These are phyloP conservation scores for Hortaea werneckii DNA, from an alignment of 2,329 filamentous ascomycete species.

Conservation along the genomic window DNA sequence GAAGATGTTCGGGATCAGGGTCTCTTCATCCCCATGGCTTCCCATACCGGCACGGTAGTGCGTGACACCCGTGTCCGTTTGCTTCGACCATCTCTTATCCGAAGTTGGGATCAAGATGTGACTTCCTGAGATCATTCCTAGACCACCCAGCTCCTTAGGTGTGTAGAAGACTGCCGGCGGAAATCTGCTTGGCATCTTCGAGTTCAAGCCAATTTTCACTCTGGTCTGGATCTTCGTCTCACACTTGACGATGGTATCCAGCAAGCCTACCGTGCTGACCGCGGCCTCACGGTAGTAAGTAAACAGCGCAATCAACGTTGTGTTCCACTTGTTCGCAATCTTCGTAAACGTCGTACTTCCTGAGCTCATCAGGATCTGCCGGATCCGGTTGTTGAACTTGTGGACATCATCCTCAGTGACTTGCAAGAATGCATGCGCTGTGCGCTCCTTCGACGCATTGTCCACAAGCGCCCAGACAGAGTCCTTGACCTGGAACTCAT, in stretches of 20 bases:
- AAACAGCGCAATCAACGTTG: constrained; percentile 89
- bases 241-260: constrained; percentile 98
- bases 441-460: constrained; percentile 92
- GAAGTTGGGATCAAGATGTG: constrained; percentile 96
- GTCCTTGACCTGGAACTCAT: constrained; percentile 95
- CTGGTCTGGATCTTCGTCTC: constrained; percentile 99
- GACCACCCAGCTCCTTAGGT: constrained; percentile 89
- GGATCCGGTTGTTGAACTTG: constrained; percentile 98
- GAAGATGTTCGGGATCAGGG: constrained; percentile 97
- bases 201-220: constrained; percentile 97
- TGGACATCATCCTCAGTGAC: constrained; percentile 96
- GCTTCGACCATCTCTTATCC: constrained; percentile 96
- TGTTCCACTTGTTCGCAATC: constrained; percentile 99
- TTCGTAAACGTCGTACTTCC: constrained; percentile 99
- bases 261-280: constrained; percentile 82
- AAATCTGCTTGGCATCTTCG: constrained; percentile 98
- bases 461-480: constrained; percentile 97
- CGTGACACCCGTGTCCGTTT: constrained; percentile 93
- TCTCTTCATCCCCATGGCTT: constrained; percentile 73
- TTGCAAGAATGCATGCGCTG: constrained; percentile 92
- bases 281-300: constrained; percentile 98
- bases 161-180: constrained; percentile 98
- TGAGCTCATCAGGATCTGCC: constrained; percentile 97
- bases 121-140: constrained; percentile 98
- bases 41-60: constrained; percentile 98